Evolutionary conservation across 106 monocot genomes (phyloP).

Genomic region (Dendrobium catenatum): DNA sequence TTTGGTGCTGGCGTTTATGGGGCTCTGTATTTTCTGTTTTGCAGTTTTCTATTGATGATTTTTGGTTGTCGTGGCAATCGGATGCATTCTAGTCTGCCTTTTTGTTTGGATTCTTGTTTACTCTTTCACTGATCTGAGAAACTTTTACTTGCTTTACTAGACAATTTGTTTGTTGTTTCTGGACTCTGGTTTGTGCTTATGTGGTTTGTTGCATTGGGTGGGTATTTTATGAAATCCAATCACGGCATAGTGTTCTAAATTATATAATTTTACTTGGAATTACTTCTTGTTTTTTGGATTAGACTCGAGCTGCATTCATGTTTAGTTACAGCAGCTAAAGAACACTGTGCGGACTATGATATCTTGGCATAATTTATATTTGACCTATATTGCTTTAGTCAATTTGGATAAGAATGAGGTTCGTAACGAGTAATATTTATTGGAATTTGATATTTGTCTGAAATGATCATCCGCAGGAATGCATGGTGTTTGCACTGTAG

Average conservation of each 20-base stretch:
- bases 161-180: background rate
- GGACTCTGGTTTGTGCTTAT: background rate
- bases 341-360: background rate
- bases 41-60: background rate
- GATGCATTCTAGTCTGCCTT: background rate
- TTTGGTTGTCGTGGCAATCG: background rate
- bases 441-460: background rate
- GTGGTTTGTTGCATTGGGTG: background rate
- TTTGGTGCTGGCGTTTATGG: background rate
- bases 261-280: too few species aligned
- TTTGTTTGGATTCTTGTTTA: background rate
- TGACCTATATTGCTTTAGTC: background rate
- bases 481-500: background rate
- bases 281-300: too few species aligned
- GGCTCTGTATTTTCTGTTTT: background rate
- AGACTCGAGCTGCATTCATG: too few species aligned
- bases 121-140: background rate
- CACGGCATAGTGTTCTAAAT: too few species aligned
- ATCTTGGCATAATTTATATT: background rate
- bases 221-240: background rate
- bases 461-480: background rate
- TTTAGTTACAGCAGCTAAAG: too few species aligned
- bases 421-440: background rate
- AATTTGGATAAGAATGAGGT: background rate
- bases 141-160: background rate